These are phyloP conservation scores for Larix kaempferi DNA, from an alignment of 75 land plant species.

Conservation along the genomic window DNA sequence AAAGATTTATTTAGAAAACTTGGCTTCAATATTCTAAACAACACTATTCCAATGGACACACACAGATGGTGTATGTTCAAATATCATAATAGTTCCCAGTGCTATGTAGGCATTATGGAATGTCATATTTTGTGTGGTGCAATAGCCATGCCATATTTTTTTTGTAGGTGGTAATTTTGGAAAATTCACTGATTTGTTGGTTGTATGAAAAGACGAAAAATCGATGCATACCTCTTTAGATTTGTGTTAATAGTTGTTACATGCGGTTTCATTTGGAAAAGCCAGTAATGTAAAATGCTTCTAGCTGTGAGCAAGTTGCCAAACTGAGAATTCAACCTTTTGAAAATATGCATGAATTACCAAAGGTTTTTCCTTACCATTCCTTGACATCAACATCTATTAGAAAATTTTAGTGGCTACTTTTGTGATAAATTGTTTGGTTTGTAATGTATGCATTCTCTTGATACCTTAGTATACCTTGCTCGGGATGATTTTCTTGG, in stretches of 20 bases:
- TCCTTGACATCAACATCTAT: no score
- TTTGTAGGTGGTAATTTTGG: not conserved
- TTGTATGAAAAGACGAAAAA: not conserved
- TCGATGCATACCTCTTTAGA: not conserved
- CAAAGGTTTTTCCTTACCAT: constrained; percentile 2
- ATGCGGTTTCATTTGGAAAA: no score
- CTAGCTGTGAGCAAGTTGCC: not conserved
- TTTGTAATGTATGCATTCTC: no score
- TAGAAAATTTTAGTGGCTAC: no score
- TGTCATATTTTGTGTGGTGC: not conserved
- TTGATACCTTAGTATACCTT: not conserved
- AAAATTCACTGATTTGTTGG: not conserved
- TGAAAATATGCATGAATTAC: not conserved
- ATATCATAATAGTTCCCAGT: constrained; percentile 23
- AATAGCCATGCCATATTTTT: not conserved
- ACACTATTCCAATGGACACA: constrained; percentile 81
- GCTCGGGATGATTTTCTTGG: not conserved
- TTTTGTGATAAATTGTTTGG: no score
- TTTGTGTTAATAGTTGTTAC: no score
- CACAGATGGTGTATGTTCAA: constrained; percentile 82
- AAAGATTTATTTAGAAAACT: constrained; percentile 58
- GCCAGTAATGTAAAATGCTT: not conserved
- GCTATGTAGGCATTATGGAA: not conserved
- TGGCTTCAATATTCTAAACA: constrained; percentile 56
- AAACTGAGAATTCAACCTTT: not conserved